Evolutionary conservation across 2,329 filamentous ascomycete genomes (phyloP), one percentile per base, ranked within the genome.

Genomic region (Monilinia fructigena): DNA sequence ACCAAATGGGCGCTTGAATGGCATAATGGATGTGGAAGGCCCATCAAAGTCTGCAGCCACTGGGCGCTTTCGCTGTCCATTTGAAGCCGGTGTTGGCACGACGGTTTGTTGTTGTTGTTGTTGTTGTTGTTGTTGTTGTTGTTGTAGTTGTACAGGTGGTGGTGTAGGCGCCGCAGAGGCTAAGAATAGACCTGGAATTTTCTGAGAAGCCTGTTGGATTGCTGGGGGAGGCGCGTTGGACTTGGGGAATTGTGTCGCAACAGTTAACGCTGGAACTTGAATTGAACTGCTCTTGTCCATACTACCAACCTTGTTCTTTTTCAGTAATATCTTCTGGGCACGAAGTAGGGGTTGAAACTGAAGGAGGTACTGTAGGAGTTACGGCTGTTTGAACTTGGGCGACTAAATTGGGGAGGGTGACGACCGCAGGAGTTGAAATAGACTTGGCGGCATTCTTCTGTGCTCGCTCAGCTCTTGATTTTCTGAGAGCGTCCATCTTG

Each of bases 401-500:
- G 18, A 54, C 12, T 14, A 48, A 16, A 38, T 52, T 65, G 16
- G 48, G 35, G 23, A 67, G 61, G 18, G 40, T 63, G 20, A 63
- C 28, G 20, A 63, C 26, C 54, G 58, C 31, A 5, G 65, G 42
- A 20, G 68, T 52, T 56, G 67, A 64, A 35, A 64, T 55, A 54
- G 64, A 72, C 66, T 76, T 74, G 74, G 77, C 71, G 74, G 78
- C 67, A 59, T 76, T 72, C 75, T 80, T 71, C 63, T 75, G 71
- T 28, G 79, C 76, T 18, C 81, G 72, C 63, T 77, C 79, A 72
- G 83, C 80, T 42, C 84, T 80, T 47, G 82, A 80, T 72, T 86
- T 88, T 71, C 87, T 86, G 28, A 95, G 79, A 28, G 89, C 89
- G 68, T 92, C 91, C 74, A 96, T 88, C 71, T 92, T 92, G 74